A percentile compares a stretch with the other conserved stretches of the same genome.
These are phyloP conservation scores for Straminergon stramineum DNA, from an alignment of 225 moss, liverwort and hornwort species.

Conservation along the genomic window DNA sequence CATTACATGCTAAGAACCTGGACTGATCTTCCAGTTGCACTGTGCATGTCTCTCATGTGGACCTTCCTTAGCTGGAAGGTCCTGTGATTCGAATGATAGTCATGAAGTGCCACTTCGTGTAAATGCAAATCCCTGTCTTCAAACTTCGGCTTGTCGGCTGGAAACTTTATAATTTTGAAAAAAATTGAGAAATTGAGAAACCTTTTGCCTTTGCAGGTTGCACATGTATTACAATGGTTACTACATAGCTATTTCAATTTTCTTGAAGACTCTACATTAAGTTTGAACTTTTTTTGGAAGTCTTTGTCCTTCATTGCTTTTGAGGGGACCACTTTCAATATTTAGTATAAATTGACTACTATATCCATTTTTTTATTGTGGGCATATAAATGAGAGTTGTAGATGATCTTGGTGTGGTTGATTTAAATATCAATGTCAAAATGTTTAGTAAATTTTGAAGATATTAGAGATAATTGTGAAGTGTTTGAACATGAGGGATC, in stretches of 20 bases:
- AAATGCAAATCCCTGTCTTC: neutral
- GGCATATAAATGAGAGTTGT: neutral
- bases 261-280: neutral
- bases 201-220: neutral
- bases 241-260: neutral
- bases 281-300: neutral
- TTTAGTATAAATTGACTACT: neutral
- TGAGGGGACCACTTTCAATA: neutral
- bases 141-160: neutral
- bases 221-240: neutral
- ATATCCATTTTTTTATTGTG: neutral
- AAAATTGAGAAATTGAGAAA: neutral
- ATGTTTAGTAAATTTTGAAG: neutral
- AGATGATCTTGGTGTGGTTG: neutral
- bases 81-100: neutral
- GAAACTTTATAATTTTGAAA: neutral
- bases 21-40: neutral
- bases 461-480: neutral
- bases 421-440: neutral
- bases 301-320: neutral
- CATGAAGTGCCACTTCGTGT: neutral
- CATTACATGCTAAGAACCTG: neutral
- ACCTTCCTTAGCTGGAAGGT: neutral
- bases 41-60: neutral
- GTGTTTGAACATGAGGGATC: neutral